A percentile compares a stretch with the other conserved stretches of the same genome.
Evolutionary conservation across 805 yeast species (phyloP).

Genomic region (Wickerhamomyces bovis): DNA sequence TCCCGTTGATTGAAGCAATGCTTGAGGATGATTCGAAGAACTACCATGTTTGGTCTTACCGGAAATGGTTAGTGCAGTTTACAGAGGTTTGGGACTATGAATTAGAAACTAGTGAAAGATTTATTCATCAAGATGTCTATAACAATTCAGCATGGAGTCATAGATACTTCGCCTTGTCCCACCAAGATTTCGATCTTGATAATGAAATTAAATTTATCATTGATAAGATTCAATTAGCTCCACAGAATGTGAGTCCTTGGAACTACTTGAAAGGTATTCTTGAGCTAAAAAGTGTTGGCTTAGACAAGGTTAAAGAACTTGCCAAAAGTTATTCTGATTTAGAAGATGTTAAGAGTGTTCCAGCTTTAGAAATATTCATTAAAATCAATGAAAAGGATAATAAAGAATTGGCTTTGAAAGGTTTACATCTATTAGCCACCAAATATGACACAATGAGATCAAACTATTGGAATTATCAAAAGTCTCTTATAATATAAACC

Average conservation of each 20-base stretch:
- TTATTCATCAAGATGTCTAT: constrained; percentile 58
- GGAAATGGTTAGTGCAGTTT: constrained; percentile 71
- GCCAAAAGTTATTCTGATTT: constrained; percentile 37
- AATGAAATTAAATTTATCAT: constrained; percentile 51
- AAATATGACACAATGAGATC: constrained; percentile 57
- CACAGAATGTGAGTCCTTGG: constrained; percentile 86
- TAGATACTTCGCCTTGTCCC: constrained; percentile 53
- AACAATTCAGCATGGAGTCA: constrained; percentile 95
- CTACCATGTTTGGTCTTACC: constrained; percentile 94
- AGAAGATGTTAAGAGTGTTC: constrained; percentile 36
- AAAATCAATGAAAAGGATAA: constrained; percentile 33
- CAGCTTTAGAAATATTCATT: constrained; percentile 60
- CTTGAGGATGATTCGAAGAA: constrained; percentile 78
- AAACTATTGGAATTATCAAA: constrained; percentile 55
- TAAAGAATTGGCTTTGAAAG: constrained; percentile 32
- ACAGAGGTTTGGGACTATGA: constrained; percentile 49
- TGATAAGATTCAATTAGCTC: constrained; percentile 48
- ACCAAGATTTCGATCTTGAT: constrained; percentile 11
- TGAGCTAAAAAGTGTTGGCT: constrained; percentile 23
- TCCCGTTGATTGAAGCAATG: constrained; percentile 60
- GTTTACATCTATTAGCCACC: constrained; percentile 45
- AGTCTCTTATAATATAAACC: constrained; percentile 3
- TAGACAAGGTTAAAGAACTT: constrained; percentile 39
- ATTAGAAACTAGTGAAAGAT: constrained; percentile 39
- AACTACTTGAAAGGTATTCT: constrained; percentile 65